These are phyloP conservation scores for Mortierella sp. DNA, from an alignment of 371 early-diverging fungal genomes.

Conservation along the genomic window DNA sequence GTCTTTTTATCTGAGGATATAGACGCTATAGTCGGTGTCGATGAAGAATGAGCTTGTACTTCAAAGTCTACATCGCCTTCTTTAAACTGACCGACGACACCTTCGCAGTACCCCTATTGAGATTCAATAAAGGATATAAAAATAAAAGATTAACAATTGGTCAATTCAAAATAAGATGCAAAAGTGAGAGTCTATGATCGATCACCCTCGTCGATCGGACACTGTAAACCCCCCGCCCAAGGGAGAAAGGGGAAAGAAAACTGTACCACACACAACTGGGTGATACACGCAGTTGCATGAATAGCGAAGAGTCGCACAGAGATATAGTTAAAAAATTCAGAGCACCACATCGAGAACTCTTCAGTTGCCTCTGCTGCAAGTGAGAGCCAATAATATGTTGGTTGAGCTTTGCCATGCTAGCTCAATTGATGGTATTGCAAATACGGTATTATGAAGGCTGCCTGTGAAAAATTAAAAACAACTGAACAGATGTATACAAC, in stretches of 20 bases:
- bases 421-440: constrained; percentile 4
- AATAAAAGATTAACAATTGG: background rate
- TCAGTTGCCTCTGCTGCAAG: background rate
- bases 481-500: constrained; percentile 5
- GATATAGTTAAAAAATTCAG: no score
- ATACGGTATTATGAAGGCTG: background rate
- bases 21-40: constrained; percentile 4
- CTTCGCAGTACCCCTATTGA: constrained; percentile 69
- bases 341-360: no score
- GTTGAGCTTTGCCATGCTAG: no score
- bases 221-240: no score
- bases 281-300: no score
- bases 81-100: constrained; percentile 67
- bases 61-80: constrained; percentile 68
- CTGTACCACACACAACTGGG: no score
- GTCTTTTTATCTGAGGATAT: constrained; percentile 7
- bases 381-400: no score
- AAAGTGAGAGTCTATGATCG: constrained; percentile 9
- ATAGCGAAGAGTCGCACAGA: no score
- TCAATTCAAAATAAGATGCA: background rate
- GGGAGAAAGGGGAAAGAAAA: no score
- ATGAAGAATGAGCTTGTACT: background rate
- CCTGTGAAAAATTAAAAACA: constrained; percentile 1
- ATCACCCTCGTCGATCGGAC: background rate
- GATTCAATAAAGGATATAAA: background rate